Conservation (phyloP, 176 grass and related monocot species). For the Tuctoria greenei region DNA sequence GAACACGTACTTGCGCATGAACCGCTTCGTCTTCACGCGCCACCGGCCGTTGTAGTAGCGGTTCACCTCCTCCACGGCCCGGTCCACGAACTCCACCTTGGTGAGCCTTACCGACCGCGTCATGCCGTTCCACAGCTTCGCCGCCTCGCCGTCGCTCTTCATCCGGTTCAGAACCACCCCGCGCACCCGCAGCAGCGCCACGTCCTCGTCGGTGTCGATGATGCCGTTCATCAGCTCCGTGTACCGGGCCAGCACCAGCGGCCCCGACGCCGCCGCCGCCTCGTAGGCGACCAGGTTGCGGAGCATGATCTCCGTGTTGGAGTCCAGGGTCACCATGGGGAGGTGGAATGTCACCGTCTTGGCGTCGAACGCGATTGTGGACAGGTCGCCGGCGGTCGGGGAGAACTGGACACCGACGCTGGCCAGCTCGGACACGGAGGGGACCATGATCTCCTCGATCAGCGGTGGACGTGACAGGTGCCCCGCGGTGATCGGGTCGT, state of each 20-base stretch:
- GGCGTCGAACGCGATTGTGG: slow-evolving; percentile 52
- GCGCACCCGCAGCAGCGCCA: slow-evolving; percentile 49
- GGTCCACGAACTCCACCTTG: slow-evolving; percentile 63
- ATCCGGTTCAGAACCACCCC: slow-evolving; percentile 72
- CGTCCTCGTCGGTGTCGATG: slow-evolving; percentile 76
- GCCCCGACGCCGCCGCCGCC: slow-evolving; percentile 52
- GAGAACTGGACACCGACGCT: slow-evolving; percentile 48
- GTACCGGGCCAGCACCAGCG: slow-evolving; percentile 63
- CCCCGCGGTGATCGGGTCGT: slow-evolving; percentile 4
- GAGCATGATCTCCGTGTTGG: slow-evolving; percentile 66
- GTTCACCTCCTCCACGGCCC: slow-evolving; percentile 65
- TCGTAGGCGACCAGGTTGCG: slow-evolving; percentile 84
- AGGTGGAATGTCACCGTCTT: slow-evolving; percentile 60
- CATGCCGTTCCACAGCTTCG: slow-evolving; percentile 78
- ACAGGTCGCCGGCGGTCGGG: slow-evolving; percentile 51
- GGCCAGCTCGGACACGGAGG: slow-evolving; percentile 58
- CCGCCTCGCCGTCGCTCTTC: slow-evolving; percentile 69
- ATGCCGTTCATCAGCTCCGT: slow-evolving; percentile 92
- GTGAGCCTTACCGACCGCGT: slow-evolving; percentile 63
- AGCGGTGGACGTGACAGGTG: slow-evolving; percentile 45
- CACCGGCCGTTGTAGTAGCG: slow-evolving; percentile 52
- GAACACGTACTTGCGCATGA: slow-evolving; percentile 76
- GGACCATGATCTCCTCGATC: slow-evolving; percentile 89
- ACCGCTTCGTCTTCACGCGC: slow-evolving; percentile 67
- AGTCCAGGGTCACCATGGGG: slow-evolving; percentile 55